Evolutionary conservation across 2,329 filamentous ascomycete genomes (phyloP).

Genomic region (Nigrograna mackinnonii): DNA sequence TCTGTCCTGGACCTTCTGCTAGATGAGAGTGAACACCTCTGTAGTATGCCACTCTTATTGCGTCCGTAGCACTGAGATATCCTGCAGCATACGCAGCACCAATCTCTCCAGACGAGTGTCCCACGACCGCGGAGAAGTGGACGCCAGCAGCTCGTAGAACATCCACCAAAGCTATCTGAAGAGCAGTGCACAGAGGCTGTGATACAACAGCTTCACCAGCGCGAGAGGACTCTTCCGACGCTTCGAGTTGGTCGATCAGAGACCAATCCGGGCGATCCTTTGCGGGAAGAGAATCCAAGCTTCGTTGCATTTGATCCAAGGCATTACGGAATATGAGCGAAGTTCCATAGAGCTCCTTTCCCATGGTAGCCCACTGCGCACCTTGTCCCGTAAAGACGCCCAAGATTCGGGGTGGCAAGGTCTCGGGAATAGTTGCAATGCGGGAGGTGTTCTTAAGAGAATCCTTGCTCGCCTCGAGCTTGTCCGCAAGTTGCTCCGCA

Average conservation of each 20-base stretch:
- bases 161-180: conserved; percentile 33
- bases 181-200: conserved; percentile 33
- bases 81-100: conserved; percentile 40
- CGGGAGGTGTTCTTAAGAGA: background rate
- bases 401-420: conserved; percentile 5
- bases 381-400: conserved; percentile 48
- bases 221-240: background rate
- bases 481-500: background rate
- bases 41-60: conserved; percentile 15
- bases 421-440: background rate
- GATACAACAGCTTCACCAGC: conserved; percentile 14
- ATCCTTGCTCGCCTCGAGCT: background rate
- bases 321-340: conserved; percentile 15
- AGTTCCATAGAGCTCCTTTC: conserved; percentile 28
- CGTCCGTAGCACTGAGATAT: conserved; percentile 10
- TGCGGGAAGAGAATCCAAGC: background rate
- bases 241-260: conserved; percentile 9
- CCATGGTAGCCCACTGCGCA: conserved; percentile 45
- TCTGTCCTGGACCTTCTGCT: background rate
- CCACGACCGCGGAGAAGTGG: conserved; percentile 35
- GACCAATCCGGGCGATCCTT: conserved; percentile 8
- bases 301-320: conserved; percentile 19
- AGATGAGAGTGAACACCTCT: conserved; percentile 7
- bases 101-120: conserved; percentile 45
- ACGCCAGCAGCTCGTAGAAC: conserved; percentile 29